Conservation (phyloP, 2,329 filamentous ascomycete species). For the Purpureocillium lavendulum region DNA sequence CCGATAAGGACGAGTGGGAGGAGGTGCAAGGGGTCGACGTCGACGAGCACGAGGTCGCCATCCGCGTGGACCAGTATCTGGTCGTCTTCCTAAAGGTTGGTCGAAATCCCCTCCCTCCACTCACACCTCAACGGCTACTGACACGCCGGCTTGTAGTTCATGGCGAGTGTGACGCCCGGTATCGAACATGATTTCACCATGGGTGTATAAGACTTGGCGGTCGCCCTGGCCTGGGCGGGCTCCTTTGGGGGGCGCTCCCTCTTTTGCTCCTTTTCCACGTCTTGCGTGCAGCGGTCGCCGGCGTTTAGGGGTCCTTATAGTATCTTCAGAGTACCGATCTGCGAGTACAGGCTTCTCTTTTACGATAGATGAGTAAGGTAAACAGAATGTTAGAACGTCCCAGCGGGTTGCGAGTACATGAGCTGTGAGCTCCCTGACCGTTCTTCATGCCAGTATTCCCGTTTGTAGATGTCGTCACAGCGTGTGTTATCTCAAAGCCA, state of each 20-base stretch:
- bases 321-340: too few relatives aligned
- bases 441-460: too few relatives aligned
- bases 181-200: slow-evolving; percentile 99
- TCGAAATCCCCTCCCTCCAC: background rate
- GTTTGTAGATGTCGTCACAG: too few relatives aligned
- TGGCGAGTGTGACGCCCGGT: slow-evolving; percentile 85
- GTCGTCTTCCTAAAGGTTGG: slow-evolving; percentile 76
- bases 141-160: slow-evolving; percentile 41
- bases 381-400: background rate
- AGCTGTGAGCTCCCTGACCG: too few relatives aligned
- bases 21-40: slow-evolving; percentile 51
- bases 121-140: too few relatives aligned
- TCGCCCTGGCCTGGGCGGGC: too few relatives aligned
- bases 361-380: background rate
- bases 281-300: background rate
- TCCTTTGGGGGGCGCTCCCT: too few relatives aligned
- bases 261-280: too few relatives aligned
- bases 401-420: too few relatives aligned
- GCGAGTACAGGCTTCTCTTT: background rate
- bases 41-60: slow-evolving; percentile 67
- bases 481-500: too few relatives aligned
- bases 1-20: slow-evolving; percentile 56
- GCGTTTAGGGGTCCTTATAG: background rate
- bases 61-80: slow-evolving; percentile 81
- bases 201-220: slow-evolving; percentile 55